phyloP scores from a whole-genome alignment of 495 filamentous ascomycete genomes.

The Xylaria grammica region DNA sequence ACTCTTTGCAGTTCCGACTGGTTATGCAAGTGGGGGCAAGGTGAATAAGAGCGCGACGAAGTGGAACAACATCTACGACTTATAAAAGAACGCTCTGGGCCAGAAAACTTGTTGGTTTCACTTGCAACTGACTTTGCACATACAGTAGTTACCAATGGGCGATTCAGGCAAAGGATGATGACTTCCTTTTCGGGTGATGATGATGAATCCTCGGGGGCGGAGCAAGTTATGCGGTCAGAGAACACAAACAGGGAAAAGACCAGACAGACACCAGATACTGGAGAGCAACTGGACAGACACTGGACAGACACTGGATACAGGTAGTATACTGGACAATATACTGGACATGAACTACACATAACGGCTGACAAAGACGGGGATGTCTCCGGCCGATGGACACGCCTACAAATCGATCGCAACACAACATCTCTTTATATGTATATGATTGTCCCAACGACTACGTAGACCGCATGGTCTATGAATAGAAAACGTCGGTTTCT shows the following conservation, averaged over 20 bases:
- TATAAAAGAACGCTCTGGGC: background rate
- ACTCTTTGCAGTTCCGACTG: background rate
- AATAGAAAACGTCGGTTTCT: too few species aligned
- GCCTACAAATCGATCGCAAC: slow-evolving; percentile 11
- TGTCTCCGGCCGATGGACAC: background rate
- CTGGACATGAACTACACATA: too few species aligned
- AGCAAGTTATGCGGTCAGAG: slow-evolving; percentile 9
- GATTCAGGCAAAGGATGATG: slow-evolving; percentile 16
- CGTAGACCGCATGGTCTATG: background rate
- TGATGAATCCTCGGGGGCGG: slow-evolving; percentile 23
- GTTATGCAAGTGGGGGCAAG: background rate
- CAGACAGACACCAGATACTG: too few species aligned
- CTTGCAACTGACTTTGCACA: background rate
- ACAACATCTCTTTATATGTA: background rate
- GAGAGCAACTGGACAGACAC: too few species aligned
- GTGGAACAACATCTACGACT: background rate
- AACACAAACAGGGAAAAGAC: slow-evolving; percentile 2
- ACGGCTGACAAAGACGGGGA: background rate
- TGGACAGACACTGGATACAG: too few species aligned
- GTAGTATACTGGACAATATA: too few species aligned
- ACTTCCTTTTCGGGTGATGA: slow-evolving; percentile 15
- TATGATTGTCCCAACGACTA: background rate
- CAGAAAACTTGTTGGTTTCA: background rate
- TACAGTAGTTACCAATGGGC: background rate
- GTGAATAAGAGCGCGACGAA: background rate